Conservation (phyloP, 495 filamentous ascomycete genomes). For the Daldinia loculata region DNA sequence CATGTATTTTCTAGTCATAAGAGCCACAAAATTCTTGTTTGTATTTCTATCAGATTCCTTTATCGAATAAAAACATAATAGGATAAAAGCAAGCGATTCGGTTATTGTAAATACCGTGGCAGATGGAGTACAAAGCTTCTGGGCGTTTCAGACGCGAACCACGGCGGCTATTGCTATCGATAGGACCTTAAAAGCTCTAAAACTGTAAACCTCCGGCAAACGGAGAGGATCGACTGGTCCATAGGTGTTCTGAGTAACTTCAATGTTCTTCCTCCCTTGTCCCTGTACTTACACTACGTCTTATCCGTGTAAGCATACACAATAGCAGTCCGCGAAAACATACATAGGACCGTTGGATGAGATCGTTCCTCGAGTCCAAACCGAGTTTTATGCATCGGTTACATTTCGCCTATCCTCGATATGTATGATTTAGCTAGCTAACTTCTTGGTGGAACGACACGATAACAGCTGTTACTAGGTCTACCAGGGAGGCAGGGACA, state of each 20-base stretch:
- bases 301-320: neutral
- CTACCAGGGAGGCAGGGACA: neutral
- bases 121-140: slow-evolving; percentile 4
- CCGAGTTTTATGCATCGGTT: slow-evolving; percentile 15
- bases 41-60: neutral
- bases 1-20: neutral
- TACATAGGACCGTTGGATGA: slow-evolving; percentile 1
- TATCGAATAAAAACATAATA: neutral
- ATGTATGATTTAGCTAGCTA: neutral
- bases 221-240: slow-evolving; percentile 15
- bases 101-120: neutral
- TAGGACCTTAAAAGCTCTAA: neutral
- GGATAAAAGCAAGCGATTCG: neutral
- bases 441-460: neutral
- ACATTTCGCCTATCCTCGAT: slow-evolving; percentile 1
- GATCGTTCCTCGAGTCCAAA: slow-evolving; percentile 17
- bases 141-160: slow-evolving; percentile 11
- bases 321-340: slow-evolving; percentile 17
- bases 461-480: slow-evolving; percentile 1
- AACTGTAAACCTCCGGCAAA: neutral
- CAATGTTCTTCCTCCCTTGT: neutral
- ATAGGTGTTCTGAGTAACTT: neutral
- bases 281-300: neutral
- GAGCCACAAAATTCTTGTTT: neutral
- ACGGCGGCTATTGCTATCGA: slow-evolving; percentile 25